Conservation (phyloP, 495 filamentous ascomycete species). For the Trichoderma reesei region DNA sequence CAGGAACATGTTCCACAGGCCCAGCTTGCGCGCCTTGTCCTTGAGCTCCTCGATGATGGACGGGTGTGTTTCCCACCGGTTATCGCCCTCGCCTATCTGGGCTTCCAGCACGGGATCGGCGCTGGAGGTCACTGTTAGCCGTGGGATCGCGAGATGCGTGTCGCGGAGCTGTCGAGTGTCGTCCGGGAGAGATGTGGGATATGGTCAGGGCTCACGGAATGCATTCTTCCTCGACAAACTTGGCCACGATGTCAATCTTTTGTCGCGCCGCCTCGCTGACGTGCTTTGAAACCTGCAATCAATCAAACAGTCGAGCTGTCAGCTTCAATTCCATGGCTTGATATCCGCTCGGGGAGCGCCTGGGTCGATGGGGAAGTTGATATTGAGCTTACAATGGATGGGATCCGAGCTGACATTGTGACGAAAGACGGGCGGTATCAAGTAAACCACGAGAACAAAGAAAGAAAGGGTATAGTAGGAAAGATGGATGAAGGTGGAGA, state of each 20-base stretch:
- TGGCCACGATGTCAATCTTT: conserved; percentile 62
- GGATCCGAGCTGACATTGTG: conserved; percentile 57
- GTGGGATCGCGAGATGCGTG: background rate
- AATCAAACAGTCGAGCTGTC: conserved; percentile 15
- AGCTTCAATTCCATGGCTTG: no score
- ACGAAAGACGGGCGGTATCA: background rate
- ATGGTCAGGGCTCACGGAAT: conserved; percentile 47
- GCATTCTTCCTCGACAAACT: conserved; percentile 95
- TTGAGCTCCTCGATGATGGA: conserved; percentile 81
- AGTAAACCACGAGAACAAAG: background rate
- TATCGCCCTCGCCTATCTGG: conserved; percentile 64
- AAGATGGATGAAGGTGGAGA: background rate
- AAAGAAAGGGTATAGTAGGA: background rate
- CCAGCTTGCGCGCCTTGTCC: conserved; percentile 68
- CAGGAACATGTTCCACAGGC: conserved; percentile 97
- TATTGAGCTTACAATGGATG: conserved; percentile 49
- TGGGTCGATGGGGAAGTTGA: conserved; percentile 11
- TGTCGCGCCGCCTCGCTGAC: conserved; percentile 77
- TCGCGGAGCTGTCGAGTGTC: conserved; percentile 12
- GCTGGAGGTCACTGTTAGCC: conserved; percentile 16
- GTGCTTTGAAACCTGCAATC: conserved; percentile 37
- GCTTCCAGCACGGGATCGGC: conserved; percentile 69
- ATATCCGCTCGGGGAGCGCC: no score
- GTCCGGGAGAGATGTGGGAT: conserved; percentile 13
- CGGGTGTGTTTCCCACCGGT: conserved; percentile 70